Evolutionary conservation across 352 stramenopile species (phyloP).

Genomic region (Pythium phragmiticola): DNA sequence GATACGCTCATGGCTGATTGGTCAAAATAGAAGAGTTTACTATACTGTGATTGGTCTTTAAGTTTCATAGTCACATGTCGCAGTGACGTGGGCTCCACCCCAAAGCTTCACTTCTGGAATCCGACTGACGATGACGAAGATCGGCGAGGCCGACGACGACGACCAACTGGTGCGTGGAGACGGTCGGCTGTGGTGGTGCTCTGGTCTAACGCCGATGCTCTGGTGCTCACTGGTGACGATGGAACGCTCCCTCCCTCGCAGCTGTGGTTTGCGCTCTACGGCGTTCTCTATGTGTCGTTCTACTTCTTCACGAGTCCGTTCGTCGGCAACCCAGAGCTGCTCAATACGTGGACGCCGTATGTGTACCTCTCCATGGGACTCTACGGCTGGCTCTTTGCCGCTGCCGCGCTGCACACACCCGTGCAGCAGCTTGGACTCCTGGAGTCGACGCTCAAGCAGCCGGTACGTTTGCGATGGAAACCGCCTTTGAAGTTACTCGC

Average conservation of each 20-base stretch:
- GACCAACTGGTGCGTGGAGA: constrained; percentile 25
- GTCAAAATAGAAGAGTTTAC: constrained; percentile 16
- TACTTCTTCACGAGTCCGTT: constrained; percentile 90
- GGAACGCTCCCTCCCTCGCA: constrained; percentile 17
- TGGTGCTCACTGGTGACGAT: not conserved
- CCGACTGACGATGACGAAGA: constrained; percentile 9
- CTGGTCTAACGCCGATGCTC: not conserved
- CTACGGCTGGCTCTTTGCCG: constrained; percentile 82
- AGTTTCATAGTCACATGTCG: not conserved
- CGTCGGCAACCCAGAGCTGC: constrained; percentile 78
- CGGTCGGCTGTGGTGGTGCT: too few relatives aligned
- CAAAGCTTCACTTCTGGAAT: constrained; percentile 10
- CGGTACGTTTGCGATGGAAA: constrained; percentile 33
- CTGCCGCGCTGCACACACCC: constrained; percentile 71
- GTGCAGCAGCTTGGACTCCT: constrained; percentile 67
- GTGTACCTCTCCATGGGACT: constrained; percentile 87
- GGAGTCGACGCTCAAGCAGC: constrained; percentile 84
- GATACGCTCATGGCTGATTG: constrained; percentile 18
- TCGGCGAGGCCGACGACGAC: constrained; percentile 14
- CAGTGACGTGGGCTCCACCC: constrained; percentile 1
- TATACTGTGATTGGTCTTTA: constrained; percentile 1
- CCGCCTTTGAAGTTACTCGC: not conserved
- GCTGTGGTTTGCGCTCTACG: constrained; percentile 84
- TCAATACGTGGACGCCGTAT: constrained; percentile 85
- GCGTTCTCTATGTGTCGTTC: constrained; percentile 79